phyloP scores from a whole-genome alignment of 164 flowering plant genomes.

The Kalanchoe fedtschenkoi region DNA sequence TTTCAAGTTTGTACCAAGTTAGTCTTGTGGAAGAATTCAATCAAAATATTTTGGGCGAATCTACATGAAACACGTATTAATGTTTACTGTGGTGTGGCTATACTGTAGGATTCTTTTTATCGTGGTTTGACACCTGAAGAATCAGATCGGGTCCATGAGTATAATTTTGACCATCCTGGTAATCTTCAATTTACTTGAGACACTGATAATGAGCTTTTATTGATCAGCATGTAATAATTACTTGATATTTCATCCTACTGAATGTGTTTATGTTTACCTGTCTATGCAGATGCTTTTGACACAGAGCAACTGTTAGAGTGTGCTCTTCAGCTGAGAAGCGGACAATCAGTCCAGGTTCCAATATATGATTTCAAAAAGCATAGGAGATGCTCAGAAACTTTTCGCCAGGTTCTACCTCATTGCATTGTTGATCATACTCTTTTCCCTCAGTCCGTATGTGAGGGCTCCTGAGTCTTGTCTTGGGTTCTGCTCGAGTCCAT shows the following conservation, averaged over 20 bases:
- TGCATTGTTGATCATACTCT: not conserved
- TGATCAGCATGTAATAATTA: not conserved
- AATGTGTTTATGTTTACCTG: not conserved
- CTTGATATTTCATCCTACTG: not conserved
- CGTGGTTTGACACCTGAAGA: constrained; percentile 68
- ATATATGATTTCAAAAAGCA: constrained; percentile 87
- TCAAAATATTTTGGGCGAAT: not conserved
- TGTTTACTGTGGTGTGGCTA: not conserved
- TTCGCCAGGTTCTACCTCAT: constrained; percentile 29
- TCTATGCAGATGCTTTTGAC: constrained; percentile 78
- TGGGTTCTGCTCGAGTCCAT: not conserved
- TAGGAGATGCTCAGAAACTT: constrained; percentile 64
- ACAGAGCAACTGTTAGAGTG: constrained; percentile 89
- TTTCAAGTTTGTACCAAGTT: too few relatives aligned
- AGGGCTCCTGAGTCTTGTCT: not conserved
- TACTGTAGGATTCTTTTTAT: constrained; percentile 43
- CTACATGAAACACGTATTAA: not conserved
- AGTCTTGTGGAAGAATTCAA: not conserved
- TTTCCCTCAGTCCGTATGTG: too few relatives aligned
- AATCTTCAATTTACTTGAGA: not conserved
- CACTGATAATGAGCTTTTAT: not conserved
- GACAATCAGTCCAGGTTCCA: constrained; percentile 80
- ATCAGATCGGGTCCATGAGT: constrained; percentile 65
- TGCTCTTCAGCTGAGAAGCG: constrained; percentile 47
- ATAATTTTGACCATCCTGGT: constrained; percentile 74